Evolutionary conservation across 2,329 filamentous ascomycete genomes (phyloP), one percentile per base, ranked within the genome.

Genomic region (Stagonosporopsis vannaccii): DNA sequence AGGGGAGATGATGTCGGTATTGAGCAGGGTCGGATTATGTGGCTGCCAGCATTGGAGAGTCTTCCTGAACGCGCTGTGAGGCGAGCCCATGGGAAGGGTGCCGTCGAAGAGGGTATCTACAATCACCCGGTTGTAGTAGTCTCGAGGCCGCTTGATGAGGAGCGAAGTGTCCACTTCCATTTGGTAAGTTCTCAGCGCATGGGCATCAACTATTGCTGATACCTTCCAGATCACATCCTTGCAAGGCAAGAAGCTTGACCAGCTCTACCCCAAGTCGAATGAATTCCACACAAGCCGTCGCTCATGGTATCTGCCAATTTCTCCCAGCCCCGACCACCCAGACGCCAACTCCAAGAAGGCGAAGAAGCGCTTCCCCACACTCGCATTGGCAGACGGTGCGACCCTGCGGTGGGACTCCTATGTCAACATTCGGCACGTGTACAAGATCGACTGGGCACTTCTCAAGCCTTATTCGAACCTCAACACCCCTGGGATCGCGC

Each of bases 291-390:
- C 62, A 2, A 70, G 68, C 37, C 65, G 69, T 8, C 66, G 71
- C 13, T 65, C 67, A 6, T 70, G 68, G 69, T 75, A 74, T 41
- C 66, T 75, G 15, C 71, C 74, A 6, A 70, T 76, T 19, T 61
- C 61, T 3, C 72, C 72, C 1, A 63, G 70, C 4, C 67, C 69
- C 7, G 51, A 63, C 7, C 74, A 76, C 51, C 71, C 72, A 3
- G 68, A 74, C 42, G 70, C 67, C 2, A 63, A 36, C 25, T 71
- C 70, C 28, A 74, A 72, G 47, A 73, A 72, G 52, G 57, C 70
- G 6, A 67, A 58, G 23, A 74, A 73, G 39, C 57, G 68, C 6
- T 71, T 71, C 33, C 71, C 72, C 3, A 71, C 70, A 12, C 57
- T 71, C 19, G 62, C 60, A 7, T 41, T 76, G 15, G 61, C 61